Base-by-base conservation (phyloP, 2,329 filamentous ascomycete species). In the Pseudogymnoascus sp. region DNA sequence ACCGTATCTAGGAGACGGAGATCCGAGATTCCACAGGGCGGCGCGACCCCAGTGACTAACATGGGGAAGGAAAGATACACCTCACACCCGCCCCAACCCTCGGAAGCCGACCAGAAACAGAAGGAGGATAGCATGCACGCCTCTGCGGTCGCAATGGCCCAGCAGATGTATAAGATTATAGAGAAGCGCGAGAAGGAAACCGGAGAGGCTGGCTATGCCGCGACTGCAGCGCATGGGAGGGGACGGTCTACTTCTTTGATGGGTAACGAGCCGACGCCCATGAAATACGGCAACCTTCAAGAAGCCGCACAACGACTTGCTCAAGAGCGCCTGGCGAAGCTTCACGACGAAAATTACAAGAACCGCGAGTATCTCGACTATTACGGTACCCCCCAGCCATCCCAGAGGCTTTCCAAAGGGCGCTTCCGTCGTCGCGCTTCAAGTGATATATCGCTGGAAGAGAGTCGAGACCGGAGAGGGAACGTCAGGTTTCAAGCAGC, bases 91-190 rank as follows among this genome's bases (percentile, higher is more conserved):
- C 88, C 87, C 0, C 84, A 96, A 2, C 81, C 84, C 25, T 78
- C 83, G 1, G 90, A 96, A 70, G 77, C 86, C 0, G 88, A 95
- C 42, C 91, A 96, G 70, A 83, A 87, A 73, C 86, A 84, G 66
- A 85, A 84, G 64, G 84, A 87, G 50, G 89, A 91, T 68, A 85
- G 87, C 4, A 78, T 96, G 2, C 89, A 88, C 67, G 90, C 91
- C 31, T 93, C 91, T 18, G 91, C 93, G 2, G 79, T 96, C 2
- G 90, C 89, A 10, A 96, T 97, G 91, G 92, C 93, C 5, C 89
- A 88, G 75, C 85, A 89, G 69, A 93, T 96, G 86, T 96, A 92
- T 72, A 84, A 80, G 10, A 79, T 84, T 36, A 87, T 91, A 68
- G 85, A 90, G 66, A 84, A 77, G 66, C 78, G 78, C 61, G 71